These are phyloP conservation scores for Fusarium redolens DNA, from an alignment of 2,329 filamentous ascomycete genomes.

Conservation along the genomic window DNA sequence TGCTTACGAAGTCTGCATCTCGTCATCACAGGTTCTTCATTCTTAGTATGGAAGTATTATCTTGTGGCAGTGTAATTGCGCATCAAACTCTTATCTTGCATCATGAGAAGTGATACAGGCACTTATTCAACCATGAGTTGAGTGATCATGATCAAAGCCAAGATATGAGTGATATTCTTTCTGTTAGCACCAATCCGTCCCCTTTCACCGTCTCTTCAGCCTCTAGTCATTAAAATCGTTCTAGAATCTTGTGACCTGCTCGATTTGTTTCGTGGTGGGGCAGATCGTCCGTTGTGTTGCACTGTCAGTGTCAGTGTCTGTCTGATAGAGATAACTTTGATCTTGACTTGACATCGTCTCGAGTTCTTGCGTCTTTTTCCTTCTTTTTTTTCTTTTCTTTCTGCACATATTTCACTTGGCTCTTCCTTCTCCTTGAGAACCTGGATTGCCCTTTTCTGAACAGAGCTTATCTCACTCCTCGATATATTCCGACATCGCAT, in stretches of 20 bases:
- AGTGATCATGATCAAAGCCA: neutral
- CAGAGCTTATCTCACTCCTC: slow-evolving; percentile 21
- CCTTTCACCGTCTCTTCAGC: slow-evolving; percentile 31
- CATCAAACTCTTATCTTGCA: neutral
- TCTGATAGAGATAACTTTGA: slow-evolving; percentile 28
- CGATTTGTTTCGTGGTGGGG: slow-evolving; percentile 36
- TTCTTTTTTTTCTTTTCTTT: slow-evolving; percentile 10
- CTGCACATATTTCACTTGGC: neutral
- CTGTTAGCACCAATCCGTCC: neutral
- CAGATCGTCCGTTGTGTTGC: slow-evolving; percentile 33
- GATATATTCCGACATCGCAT: slow-evolving; percentile 22
- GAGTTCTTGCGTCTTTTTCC: neutral
- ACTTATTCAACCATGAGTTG: neutral
- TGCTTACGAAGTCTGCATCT: no score
- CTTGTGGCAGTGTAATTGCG: neutral
- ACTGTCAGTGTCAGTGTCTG: slow-evolving; percentile 30
- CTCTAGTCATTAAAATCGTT: neutral
- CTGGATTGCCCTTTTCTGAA: neutral
- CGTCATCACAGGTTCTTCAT: neutral
- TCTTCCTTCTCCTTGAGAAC: neutral
- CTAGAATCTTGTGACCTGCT: slow-evolving; percentile 40
- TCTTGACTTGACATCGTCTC: slow-evolving; percentile 5
- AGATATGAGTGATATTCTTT: neutral
- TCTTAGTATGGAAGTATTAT: neutral
- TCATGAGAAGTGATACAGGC: neutral